Percentiles rank a stretch among this genome's conserved stretches.
phyloP scores from a whole-genome alignment of 805 yeast species.

The Saccharomycopsis fibuligera region DNA sequence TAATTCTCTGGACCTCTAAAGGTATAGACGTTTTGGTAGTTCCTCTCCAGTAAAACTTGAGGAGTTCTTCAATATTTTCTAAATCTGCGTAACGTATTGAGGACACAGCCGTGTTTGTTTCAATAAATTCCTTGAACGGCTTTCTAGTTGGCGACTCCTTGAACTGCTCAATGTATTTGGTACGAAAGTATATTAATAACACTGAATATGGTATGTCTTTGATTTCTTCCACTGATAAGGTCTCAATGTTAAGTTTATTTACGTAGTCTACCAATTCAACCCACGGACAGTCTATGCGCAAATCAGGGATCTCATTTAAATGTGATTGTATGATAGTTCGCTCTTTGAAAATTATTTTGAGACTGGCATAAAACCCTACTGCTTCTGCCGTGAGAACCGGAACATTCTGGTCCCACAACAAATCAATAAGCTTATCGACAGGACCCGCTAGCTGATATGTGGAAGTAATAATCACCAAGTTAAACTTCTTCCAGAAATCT shows the following conservation, averaged over 20 bases:
- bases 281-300: conserved; percentile 37
- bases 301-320: conserved; percentile 47
- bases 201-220: conserved; percentile 20
- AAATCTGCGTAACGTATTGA: conserved; percentile 27
- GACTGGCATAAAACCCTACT: conserved; percentile 59
- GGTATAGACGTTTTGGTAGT: conserved; percentile 32
- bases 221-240: conserved; percentile 22
- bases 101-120: not conserved
- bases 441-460: not conserved
- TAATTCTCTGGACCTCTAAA: conserved; percentile 24
- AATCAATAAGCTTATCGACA: conserved; percentile 14
- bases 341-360: conserved; percentile 48
- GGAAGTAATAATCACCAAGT: conserved; percentile 9
- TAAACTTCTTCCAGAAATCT: conserved; percentile 10
- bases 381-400: conserved; percentile 51
- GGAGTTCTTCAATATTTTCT: conserved; percentile 49
- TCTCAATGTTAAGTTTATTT: conserved; percentile 19
- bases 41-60: conserved; percentile 38
- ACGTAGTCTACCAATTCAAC: conserved; percentile 9
- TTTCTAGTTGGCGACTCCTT: conserved; percentile 26
- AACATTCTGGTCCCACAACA: conserved; percentile 33
- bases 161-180: not conserved
- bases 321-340: conserved; percentile 74
- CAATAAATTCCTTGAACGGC: conserved; percentile 33
- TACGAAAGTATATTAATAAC: conserved; percentile 8